Conservation (phyloP, 129 eudicot species). For the Scalesia atractyloides region DNA sequence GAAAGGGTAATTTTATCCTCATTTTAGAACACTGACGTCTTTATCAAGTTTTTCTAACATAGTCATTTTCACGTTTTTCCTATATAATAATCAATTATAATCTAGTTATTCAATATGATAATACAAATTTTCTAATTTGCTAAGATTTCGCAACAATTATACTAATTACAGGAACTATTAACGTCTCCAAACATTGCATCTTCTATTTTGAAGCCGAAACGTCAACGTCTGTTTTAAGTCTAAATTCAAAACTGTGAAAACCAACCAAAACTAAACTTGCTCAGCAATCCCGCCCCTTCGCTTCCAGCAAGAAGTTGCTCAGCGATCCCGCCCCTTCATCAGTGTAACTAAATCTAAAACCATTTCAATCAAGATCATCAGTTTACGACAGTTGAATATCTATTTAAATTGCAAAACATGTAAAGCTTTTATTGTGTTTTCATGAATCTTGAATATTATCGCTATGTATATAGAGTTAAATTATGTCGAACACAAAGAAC, state of each 20-base stretch:
- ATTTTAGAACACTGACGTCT: no score
- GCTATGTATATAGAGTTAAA: constrained; percentile 25
- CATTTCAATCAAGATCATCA: no score
- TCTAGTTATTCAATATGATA: no score
- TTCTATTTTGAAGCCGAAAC: constrained; percentile 16
- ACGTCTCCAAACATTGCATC: constrained; percentile 23
- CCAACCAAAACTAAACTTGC: constrained; percentile 31
- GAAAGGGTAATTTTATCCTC: no score
- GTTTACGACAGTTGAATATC: no score
- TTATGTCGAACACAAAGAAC: constrained; percentile 9
- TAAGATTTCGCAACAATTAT: no score
- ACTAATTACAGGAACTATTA: background rate
- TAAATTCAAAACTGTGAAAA: background rate
- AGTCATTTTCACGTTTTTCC: no score
- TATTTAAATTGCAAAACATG: no score
- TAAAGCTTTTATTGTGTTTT: background rate
- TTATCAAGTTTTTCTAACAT: no score
- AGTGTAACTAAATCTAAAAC: background rate
- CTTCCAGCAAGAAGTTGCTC: constrained; percentile 30
- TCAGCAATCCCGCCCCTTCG: no score
- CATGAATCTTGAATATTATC: constrained; percentile 2
- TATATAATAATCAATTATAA: no score
- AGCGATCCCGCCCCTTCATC: constrained; percentile 13
- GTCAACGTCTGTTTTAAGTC: constrained; percentile 19
- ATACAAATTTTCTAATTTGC: no score